These are phyloP conservation scores for Bruguiera hainesii DNA, from an alignment of 441 rosid genomes.

Conservation along the genomic window DNA sequence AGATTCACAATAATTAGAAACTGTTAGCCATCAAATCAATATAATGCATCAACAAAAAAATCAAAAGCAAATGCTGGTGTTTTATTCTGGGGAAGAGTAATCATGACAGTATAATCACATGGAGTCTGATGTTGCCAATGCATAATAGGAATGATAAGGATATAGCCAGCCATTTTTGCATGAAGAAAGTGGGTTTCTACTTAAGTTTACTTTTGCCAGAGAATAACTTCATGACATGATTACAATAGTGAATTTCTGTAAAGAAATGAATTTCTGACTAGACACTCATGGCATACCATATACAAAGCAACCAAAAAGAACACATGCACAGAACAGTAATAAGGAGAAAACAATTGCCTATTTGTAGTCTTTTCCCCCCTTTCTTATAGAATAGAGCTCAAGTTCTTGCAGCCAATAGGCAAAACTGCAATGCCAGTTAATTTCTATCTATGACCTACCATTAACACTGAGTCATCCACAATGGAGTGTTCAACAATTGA, in stretches of 20 bases:
- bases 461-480: conserved; percentile 2
- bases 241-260: background rate
- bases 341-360: background rate
- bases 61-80: background rate
- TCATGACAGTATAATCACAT: background rate
- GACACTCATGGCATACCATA: background rate
- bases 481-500: background rate
- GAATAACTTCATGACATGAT: background rate
- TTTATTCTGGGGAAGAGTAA: too few relatives aligned
- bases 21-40: background rate
- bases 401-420: background rate
- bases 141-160: background rate
- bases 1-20: conserved; percentile 11
- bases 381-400: background rate
- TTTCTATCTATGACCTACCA: background rate
- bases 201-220: background rate
- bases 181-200: background rate
- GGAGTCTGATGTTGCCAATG: background rate
- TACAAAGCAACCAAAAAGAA: background rate
- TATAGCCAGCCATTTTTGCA: background rate
- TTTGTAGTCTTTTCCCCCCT: background rate
- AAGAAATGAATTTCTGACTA: background rate
- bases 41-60: background rate
- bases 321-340: background rate
- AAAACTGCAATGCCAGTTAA: background rate